Base-by-base conservation (phyloP, 1,139 yeast genomes). In the Sugiyamaella pinicola region DNA sequence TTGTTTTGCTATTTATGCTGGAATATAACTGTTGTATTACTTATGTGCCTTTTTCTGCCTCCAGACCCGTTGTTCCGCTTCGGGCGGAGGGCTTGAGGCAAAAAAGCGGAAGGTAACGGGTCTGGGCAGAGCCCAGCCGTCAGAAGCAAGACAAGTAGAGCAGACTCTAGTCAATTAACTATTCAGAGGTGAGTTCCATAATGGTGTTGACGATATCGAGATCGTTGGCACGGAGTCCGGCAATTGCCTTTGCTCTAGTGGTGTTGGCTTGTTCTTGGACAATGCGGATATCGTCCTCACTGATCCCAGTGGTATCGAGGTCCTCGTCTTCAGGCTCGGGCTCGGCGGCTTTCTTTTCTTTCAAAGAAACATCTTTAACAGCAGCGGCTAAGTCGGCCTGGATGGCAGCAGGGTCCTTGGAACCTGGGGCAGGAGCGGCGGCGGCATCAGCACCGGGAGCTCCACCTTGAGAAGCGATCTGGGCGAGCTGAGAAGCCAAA, bases 171-270 rank as follows among this genome's bases (percentile, higher is more conserved):
- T 13, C 9, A 26, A n/a, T 39, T 15, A 15, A 4, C 6, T 18
- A 12, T 55, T 68, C 68, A 51, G 64, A 48, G 45, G 75, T 69
- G 55, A 91, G 80, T 64, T 88, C 87, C 95, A 91, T 88, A 72
- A 91, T 88, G 64, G 97, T 93, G 71, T 90, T 91, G 72, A 93
- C 97, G 77, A 93, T 84, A 74, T 93, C 98, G 74, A 93, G 90
- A 68, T 88, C 82, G 80, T 91, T 91, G 65, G 82, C 84, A 74
- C 81, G 85, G 74, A 93, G 82, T 65, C 97, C 96, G 74, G 85
- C 86, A 67, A 83, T 87, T 61, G 98, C 98, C 80, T 88, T 87
- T 64, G 82, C 83, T 78, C 91, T 85, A 54, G 96, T 80, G 59
- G 84, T 93, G 68, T 83, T 85, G 66, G 97, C 86, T 79, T 93